phyloP scores from a whole-genome alignment of 2,329 filamentous ascomycete species.

The Akanthomyces dipterigenus region DNA sequence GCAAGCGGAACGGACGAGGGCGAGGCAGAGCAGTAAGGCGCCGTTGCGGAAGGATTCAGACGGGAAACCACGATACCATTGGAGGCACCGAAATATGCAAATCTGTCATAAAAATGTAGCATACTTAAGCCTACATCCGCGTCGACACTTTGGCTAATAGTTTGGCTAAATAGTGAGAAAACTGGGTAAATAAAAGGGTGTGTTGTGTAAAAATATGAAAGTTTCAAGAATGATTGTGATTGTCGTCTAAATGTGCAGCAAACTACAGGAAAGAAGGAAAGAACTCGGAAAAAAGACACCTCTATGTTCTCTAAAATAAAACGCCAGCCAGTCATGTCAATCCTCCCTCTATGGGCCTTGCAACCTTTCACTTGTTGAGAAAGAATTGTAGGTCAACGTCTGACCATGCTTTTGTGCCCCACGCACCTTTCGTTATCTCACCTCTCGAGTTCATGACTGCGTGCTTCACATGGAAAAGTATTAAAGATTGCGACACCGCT shows the following conservation, averaged over 20 bases:
- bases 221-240: not conserved
- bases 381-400: not conserved
- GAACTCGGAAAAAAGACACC: not conserved
- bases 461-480: not conserved
- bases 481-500: not conserved
- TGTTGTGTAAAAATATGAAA: not conserved
- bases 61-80: not conserved
- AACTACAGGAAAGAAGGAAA: not conserved
- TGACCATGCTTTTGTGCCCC: not conserved
- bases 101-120: too few relatives aligned
- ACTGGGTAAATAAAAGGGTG: not conserved
- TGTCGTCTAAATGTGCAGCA: slow-evolving; percentile 5
- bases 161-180: too few relatives aligned
- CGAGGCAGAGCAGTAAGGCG: slow-evolving; percentile 12
- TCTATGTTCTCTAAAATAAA: slow-evolving; percentile 10
- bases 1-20: slow-evolving; percentile 19
- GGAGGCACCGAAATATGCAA: not conserved
- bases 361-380: not conserved
- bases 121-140: not conserved
- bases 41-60: slow-evolving; percentile 11
- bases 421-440: not conserved
- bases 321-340: slow-evolving; percentile 8
- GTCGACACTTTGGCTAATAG: not conserved
- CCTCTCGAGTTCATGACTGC: not conserved
- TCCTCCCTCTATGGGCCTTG: not conserved